Base-by-base conservation (phyloP, 768 basidiomycete species). In the Amanita thiersii region DNA sequence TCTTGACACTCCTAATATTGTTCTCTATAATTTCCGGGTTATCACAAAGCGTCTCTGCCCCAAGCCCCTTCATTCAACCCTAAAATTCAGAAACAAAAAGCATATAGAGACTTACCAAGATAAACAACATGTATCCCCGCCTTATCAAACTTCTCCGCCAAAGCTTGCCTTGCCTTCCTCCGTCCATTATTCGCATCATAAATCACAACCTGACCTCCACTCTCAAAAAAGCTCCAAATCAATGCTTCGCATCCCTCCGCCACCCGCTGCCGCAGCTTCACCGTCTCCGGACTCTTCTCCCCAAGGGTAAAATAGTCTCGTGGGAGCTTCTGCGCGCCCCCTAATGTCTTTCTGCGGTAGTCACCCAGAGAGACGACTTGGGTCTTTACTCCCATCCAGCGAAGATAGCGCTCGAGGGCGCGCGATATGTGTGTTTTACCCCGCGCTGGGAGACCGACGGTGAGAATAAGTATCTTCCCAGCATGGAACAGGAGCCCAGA, bases 161-260 rank as follows among this genome's bases (percentile, higher is more conserved):
- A 59, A 15, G 67, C 66, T 47, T 83, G 77, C 41, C 96, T 67
- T 21, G 72, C 72, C 35, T 70, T 72, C 15, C 70, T 68, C 5
- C 77, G 79, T 1, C 91, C 91, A 52, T 97, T 97, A 56, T 99
- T 99, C 20, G 96, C 96, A 57, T 99, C 96, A 65, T 97, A 98
- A 48, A 99, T 93, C 26, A 94, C 90, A 18, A 98, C 93, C 59
- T 99, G 96, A 0, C 94, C 96, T 4, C 89, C 85, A 2, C 61
- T 63, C 45, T 73, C 70, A 61, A 94, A 98, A 62, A 86, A 96
- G 48, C 90, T 79, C 77, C 79, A 83, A 30, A 98, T 90, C 36
- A 82, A 67, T 57, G 86, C 73, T 63, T 97, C 92, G 48, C 96
- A 87, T n/a, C 84, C 88, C 0, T 73, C 70, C 31, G 81, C 76